Conservation (phyloP, 139 green algal genomes). For the Penium margaritaceum region DNA sequence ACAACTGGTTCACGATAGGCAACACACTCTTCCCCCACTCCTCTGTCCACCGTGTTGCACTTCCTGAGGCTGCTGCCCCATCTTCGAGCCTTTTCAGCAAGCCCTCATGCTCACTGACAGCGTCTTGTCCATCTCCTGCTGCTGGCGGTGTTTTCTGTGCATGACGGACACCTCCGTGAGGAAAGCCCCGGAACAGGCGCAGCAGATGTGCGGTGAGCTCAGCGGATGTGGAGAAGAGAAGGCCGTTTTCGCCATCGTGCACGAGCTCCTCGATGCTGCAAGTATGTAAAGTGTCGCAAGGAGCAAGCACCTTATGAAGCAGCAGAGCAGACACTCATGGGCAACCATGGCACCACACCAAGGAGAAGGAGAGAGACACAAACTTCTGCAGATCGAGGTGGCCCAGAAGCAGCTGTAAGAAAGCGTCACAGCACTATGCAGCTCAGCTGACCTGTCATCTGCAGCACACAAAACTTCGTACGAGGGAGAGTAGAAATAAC, state of each 20-base stretch:
- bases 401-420: not conserved
- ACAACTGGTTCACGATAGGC: no score
- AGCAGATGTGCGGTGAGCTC: slow-evolving; percentile 36
- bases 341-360: not conserved
- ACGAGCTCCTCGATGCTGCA: slow-evolving; percentile 45
- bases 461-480: not conserved
- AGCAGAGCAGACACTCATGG: no score
- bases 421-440: slow-evolving; percentile 7
- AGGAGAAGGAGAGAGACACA: not conserved
- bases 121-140: no score
- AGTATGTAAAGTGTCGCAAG: not conserved
- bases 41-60: no score
- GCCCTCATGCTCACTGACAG: no score
- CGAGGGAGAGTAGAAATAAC: not conserved
- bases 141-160: no score
- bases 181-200: slow-evolving; percentile 23
- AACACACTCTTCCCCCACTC: no score
- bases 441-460: not conserved
- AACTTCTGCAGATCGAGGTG: not conserved
- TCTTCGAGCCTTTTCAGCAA: no score
- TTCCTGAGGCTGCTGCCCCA: no score
- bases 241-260: slow-evolving; percentile 34
- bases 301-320: no score
- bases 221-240: slow-evolving; percentile 38
- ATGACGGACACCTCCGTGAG: no score